phyloP scores from a whole-genome alignment of 2,329 filamentous ascomycete species.

The Cladophialophora bantiana region DNA sequence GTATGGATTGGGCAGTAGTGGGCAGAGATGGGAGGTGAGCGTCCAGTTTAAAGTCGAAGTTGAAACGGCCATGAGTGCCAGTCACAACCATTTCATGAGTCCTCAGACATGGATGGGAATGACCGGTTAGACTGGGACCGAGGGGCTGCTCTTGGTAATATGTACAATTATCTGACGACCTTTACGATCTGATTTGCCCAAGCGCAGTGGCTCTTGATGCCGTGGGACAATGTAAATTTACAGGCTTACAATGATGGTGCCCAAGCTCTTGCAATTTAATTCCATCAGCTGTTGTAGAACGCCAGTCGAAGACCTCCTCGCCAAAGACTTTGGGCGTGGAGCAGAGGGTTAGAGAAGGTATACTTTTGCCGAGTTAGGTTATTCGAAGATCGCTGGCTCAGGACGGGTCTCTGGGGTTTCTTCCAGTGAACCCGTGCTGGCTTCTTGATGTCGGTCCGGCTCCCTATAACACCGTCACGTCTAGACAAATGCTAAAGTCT shows the following conservation, averaged over 20 bases:
- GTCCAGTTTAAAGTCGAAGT: conserved; percentile 72
- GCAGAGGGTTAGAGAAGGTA: not conserved
- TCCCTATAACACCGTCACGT: not conserved
- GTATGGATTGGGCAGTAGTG: conserved; percentile 75
- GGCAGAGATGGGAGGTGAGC: conserved; percentile 90
- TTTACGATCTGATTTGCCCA: conserved; percentile 19
- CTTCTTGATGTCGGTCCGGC: not conserved
- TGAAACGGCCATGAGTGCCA: conserved; percentile 34
- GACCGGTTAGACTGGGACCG: conserved; percentile 2
- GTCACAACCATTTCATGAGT: conserved; percentile 35
- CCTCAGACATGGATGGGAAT: conserved; percentile 21
- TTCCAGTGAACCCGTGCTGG: not conserved
- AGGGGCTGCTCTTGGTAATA: not conserved
- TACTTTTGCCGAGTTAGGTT: not conserved
- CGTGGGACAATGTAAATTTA: not conserved
- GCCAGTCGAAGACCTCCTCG: not conserved
- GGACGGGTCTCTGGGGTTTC: not conserved
- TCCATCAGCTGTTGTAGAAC: not conserved
- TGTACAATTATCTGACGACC: not conserved
- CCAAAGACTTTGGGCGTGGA: not conserved
- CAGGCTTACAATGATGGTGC: not conserved
- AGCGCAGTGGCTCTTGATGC: not conserved
- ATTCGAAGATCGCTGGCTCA: not conserved
- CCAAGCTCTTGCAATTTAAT: not conserved
- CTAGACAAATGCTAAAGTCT: not conserved